Percentiles rank a stretch among this genome's conserved stretches.
Evolutionary conservation across 768 basidiomycete species (phyloP).

Genomic region (Sarcomyxa edulis): DNA sequence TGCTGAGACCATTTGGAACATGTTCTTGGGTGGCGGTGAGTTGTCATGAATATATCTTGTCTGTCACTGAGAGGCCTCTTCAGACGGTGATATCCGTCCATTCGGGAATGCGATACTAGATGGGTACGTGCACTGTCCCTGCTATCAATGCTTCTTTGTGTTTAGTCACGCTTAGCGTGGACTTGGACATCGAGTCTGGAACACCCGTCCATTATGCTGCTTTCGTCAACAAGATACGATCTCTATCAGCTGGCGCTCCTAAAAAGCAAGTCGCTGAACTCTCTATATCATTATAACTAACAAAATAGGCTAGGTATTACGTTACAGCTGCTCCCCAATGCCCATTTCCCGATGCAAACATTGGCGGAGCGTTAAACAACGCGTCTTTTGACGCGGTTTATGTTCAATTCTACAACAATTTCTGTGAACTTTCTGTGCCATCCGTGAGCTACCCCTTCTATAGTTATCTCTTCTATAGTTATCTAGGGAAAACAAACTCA

Average conservation of each 20-base stretch:
- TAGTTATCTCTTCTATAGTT: conserved; percentile 9
- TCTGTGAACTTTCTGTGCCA: conserved; percentile 38
- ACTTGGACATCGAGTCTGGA: conserved; percentile 71
- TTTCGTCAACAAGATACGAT: conserved; percentile 47
- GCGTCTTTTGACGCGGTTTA: conserved; percentile 67
- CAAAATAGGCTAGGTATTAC: conserved; percentile 42
- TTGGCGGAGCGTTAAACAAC: conserved; percentile 53
- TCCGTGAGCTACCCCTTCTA: conserved; percentile 21
- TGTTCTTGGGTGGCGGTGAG: conserved; percentile 51
- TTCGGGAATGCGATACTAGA: conserved; percentile 67
- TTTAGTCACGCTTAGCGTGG: conserved; percentile 32
- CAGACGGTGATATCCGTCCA: conserved; percentile 45
- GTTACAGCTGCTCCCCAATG: conserved; percentile 61
- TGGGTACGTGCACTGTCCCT: conserved; percentile 38
- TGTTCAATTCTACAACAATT: conserved; percentile 71
- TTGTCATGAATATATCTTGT: background rate
- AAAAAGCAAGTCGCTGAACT: conserved; percentile 35
- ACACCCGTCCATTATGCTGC: conserved; percentile 41
- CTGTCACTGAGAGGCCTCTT: conserved; percentile 3
- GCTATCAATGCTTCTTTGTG: background rate
- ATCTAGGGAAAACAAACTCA: conserved; percentile 1
- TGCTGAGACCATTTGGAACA: conserved; percentile 61
- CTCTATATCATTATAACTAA: background rate
- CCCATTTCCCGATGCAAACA: conserved; percentile 61
- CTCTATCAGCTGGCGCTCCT: conserved; percentile 38